A percentile compares a stretch with the other conserved stretches of the same genome.
Conservation (phyloP, 805 yeast species). For the Isabelozyma heimii region DNA sequence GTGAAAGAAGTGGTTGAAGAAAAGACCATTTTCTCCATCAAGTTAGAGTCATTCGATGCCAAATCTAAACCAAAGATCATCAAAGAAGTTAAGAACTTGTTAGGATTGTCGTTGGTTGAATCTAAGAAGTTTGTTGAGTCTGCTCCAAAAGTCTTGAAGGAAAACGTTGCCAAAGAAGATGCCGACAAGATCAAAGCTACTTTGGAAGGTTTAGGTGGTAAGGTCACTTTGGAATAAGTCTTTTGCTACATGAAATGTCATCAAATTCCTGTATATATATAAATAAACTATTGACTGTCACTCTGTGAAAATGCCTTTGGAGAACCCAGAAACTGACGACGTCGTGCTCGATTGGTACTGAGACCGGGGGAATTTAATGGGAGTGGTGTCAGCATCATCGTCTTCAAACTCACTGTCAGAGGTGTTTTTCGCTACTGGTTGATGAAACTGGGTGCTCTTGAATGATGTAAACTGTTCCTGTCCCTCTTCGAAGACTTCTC, state of each 20-base stretch:
- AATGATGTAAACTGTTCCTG: too few species aligned
- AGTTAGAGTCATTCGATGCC: conserved; percentile 91
- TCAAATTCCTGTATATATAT: neutral
- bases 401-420: conserved; percentile 12
- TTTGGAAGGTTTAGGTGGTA: conserved; percentile 93
- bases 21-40: conserved; percentile 87
- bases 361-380: neutral
- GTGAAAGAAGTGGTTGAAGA: conserved; percentile 79
- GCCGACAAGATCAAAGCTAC: conserved; percentile 94
- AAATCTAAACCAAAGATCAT: conserved; percentile 96
- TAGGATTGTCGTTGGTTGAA: conserved; percentile 92
- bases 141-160: conserved; percentile 96
- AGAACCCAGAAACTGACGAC: neutral
- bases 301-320: neutral
- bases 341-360: neutral
- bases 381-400: neutral
- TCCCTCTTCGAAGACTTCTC: too few species aligned
- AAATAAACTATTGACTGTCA: too few species aligned
- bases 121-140: conserved; percentile 97
- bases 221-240: conserved; percentile 75
- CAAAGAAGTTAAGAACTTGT: conserved; percentile 89
- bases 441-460: conserved; percentile 1
- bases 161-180: conserved; percentile 94
- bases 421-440: conserved; percentile 1
- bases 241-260: neutral